Percentiles rank a stretch among this genome's conserved stretches.
Conservation (phyloP, 768 basidiomycete genomes). For the Phylloporus sp. region DNA sequence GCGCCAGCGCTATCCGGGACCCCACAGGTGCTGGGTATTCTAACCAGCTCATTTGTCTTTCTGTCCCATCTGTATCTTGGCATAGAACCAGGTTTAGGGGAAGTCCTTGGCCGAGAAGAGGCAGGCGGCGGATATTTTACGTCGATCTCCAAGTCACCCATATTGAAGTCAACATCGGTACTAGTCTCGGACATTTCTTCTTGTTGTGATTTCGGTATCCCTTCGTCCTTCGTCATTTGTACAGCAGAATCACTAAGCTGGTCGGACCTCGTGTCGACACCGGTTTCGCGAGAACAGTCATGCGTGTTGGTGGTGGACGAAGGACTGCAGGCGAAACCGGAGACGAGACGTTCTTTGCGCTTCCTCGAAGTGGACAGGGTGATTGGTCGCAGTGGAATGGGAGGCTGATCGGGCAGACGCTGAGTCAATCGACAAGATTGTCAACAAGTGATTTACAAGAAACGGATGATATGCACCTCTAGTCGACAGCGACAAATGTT, state of each 20-base stretch:
- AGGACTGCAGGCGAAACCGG: neutral
- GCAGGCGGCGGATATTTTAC: neutral
- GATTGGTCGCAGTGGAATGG: conserved; percentile 10
- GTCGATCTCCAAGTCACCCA: neutral
- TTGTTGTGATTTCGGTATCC: neutral
- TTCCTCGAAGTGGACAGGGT: neutral
- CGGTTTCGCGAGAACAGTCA: neutral
- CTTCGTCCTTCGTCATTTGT: neutral
- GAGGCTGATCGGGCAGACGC: conserved; percentile 27
- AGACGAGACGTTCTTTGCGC: neutral
- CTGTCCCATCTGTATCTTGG: conserved; percentile 13
- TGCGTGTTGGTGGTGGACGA: neutral
- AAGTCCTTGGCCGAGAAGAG: neutral
- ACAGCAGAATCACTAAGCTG: neutral
- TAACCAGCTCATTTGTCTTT: neutral
- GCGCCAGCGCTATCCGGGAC: neutral
- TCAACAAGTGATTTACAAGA: neutral
- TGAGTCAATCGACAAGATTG: neutral
- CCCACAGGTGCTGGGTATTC: neutral
- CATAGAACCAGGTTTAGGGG: neutral
- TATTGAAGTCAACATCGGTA: neutral
- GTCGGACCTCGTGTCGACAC: neutral
- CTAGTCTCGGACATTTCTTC: neutral
- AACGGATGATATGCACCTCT: conserved; percentile 13
- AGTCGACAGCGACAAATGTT: conserved; percentile 25